A percentile compares a stretch with the other conserved stretches of the same genome.
Conservation (phyloP, 257 asterid genomes). For the Verbascum thapsus region DNA sequence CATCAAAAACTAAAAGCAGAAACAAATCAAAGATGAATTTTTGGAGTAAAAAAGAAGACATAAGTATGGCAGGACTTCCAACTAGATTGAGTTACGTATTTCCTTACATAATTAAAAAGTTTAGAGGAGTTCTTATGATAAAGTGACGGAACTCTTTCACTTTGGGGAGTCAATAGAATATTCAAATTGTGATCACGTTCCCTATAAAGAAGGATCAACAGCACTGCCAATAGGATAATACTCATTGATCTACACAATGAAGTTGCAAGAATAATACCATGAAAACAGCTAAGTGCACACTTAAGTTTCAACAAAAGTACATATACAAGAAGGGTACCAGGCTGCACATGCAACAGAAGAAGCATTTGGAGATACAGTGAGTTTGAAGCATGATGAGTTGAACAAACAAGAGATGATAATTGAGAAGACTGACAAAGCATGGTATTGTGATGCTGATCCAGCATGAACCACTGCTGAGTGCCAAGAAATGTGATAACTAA, state of each 20-base stretch:
- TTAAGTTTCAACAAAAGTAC: too few relatives aligned
- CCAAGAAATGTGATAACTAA: neutral
- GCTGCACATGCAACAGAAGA: too few relatives aligned
- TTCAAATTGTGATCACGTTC: constrained; percentile 3
- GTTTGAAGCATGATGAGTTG: constrained; percentile 9
- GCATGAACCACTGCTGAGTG: neutral
- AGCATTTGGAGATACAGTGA: constrained; percentile 4
- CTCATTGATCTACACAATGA: too few relatives aligned
- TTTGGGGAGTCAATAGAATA: constrained; percentile 1
- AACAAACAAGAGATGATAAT: constrained; percentile 4
- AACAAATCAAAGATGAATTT: neutral
- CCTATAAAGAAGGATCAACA: neutral
- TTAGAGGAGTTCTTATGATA: constrained; percentile 1
- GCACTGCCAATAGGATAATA: too few relatives aligned
- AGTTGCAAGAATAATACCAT: too few relatives aligned
- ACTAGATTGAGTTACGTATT: neutral
- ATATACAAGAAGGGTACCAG: too few relatives aligned
- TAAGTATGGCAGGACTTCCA: neutral
- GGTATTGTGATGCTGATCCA: neutral
- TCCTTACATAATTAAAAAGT: constrained; percentile 9
- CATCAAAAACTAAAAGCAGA: neutral
- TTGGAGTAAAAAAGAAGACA: neutral
- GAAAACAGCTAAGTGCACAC: too few relatives aligned
- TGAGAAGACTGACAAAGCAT: neutral
- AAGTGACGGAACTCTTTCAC: neutral